Evolutionary conservation across 495 filamentous ascomycete genomes (phyloP).

Genomic region (Podospora didyma): DNA sequence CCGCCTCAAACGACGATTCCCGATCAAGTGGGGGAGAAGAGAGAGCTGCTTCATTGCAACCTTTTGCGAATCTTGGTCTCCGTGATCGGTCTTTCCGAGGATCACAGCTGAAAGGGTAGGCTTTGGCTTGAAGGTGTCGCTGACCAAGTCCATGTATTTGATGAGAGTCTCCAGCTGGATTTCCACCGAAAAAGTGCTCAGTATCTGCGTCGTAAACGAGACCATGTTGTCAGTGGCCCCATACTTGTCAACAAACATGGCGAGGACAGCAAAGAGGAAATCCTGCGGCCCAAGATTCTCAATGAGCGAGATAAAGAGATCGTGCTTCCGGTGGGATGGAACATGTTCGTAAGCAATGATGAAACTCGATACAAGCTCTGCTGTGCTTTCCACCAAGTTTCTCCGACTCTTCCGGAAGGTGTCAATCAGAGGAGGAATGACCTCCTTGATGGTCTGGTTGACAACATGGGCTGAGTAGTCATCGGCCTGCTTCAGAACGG

Average conservation of each 20-base stretch:
- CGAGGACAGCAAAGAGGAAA: conserved; percentile 68
- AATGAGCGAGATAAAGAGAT: conserved; percentile 75
- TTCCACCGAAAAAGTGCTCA: conserved; percentile 54
- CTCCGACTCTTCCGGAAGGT: conserved; percentile 76
- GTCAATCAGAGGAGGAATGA: conserved; percentile 85
- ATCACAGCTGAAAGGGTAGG: conserved; percentile 63
- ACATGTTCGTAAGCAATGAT: conserved; percentile 93
- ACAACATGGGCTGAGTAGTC: conserved; percentile 95
- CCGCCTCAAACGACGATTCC: conserved; percentile 42
- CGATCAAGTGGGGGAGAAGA: conserved; percentile 52
- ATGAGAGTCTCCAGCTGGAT: conserved; percentile 66
- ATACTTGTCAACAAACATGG: conserved; percentile 70
- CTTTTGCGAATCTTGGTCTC: conserved; percentile 52
- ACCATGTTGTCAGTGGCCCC: conserved; percentile 46
- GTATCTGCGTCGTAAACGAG: conserved; percentile 51
- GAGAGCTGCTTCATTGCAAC: conserved; percentile 60
- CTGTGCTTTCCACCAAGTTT: conserved; percentile 70
- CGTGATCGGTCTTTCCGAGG: conserved; percentile 61
- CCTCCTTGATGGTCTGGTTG: conserved; percentile 79
- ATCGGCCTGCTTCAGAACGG: conserved; percentile 82
- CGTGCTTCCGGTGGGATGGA: conserved; percentile 73
- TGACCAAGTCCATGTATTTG: conserved; percentile 67
- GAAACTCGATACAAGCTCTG: conserved; percentile 86
- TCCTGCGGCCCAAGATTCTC: conserved; percentile 79
- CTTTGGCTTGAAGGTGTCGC: conserved; percentile 68